A percentile compares a stretch with the other conserved stretches of the same genome.
Conservation (phyloP, 305 asterid species). For the Solanum hybrid region DNA sequence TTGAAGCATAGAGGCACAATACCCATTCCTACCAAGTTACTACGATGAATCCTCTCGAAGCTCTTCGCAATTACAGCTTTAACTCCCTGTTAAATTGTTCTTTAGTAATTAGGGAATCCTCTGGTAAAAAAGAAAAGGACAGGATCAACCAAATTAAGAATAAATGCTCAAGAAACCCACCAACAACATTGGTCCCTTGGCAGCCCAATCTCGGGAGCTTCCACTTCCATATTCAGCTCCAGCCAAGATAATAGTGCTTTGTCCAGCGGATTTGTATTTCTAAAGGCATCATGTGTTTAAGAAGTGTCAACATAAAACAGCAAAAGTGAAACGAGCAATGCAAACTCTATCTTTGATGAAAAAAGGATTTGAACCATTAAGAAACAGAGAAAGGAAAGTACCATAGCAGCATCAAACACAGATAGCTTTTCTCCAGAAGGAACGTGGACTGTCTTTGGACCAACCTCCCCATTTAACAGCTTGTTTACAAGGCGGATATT, state of each 20-base stretch:
- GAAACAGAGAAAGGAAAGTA: conserved; percentile 3
- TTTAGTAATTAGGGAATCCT: background rate
- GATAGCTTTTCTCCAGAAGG: conserved; percentile 79
- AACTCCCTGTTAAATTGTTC: conserved; percentile 48
- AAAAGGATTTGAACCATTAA: background rate
- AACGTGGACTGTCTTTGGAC: conserved; percentile 78
- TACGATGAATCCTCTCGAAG: conserved; percentile 94
- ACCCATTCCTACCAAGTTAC: conserved; percentile 96
- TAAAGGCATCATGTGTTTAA: conserved; percentile 21
- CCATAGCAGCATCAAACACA: conserved; percentile 92
- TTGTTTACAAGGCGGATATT: conserved; percentile 88
- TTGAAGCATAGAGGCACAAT: conserved; percentile 86
- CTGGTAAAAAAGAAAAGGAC: background rate
- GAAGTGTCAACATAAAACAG: background rate
- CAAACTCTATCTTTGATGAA: background rate
- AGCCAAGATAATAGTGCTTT: conserved; percentile 80
- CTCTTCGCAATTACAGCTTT: conserved; percentile 92
- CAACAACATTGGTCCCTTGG: conserved; percentile 94
- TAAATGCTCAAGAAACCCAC: conserved; percentile 23
- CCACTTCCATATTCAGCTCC: conserved; percentile 99
- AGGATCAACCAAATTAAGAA: background rate
- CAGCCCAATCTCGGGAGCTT: conserved; percentile 98
- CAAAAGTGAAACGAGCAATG: background rate
- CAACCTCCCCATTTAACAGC: conserved; percentile 87
- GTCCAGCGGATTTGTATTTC: conserved; percentile 79